These are phyloP conservation scores for Penicillium silybi DNA, from an alignment of 495 filamentous ascomycete species.

Conservation along the genomic window DNA sequence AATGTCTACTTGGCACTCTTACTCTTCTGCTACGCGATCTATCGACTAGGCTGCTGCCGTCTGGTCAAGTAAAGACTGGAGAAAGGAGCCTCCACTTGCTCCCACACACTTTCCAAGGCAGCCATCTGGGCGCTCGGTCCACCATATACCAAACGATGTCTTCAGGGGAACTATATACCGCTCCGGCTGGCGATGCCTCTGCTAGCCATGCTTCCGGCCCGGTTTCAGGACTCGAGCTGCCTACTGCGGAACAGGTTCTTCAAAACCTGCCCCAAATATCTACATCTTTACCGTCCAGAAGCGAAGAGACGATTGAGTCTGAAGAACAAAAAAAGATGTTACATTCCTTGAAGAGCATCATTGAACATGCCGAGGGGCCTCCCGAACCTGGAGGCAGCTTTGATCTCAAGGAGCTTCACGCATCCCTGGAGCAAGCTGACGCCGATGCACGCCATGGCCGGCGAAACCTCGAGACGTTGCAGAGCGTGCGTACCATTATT, in stretches of 20 bases:
- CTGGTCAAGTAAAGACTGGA: neutral
- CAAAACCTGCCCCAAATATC: slow-evolving; percentile 18
- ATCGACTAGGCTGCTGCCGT: neutral
- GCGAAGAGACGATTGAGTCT: slow-evolving; percentile 5
- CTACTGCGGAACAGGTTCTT: slow-evolving; percentile 23
- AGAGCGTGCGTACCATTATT: slow-evolving; percentile 25
- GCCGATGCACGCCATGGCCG: slow-evolving; percentile 14
- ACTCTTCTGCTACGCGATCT: neutral
- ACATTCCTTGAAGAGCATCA: slow-evolving; percentile 16
- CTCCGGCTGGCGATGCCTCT: slow-evolving; percentile 3
- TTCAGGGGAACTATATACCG: slow-evolving; percentile 15
- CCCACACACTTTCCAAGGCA: neutral
- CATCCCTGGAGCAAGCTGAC: slow-evolving; percentile 28
- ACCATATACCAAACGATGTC: slow-evolving; percentile 11
- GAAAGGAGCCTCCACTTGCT: neutral
- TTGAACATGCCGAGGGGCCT: slow-evolving; percentile 19
- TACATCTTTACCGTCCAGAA: slow-evolving; percentile 12
- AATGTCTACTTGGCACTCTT: neutral
- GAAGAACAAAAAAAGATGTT: slow-evolving; percentile 32
- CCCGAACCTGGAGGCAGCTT: slow-evolving; percentile 15
- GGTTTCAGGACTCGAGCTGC: slow-evolving; percentile 18
- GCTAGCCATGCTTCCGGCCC: slow-evolving; percentile 2
- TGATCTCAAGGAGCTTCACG: slow-evolving; percentile 22
- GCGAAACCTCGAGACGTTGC: slow-evolving; percentile 20
- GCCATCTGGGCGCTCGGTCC: neutral